Evolutionary conservation across 1,139 yeast genomes (phyloP), one percentile per base, ranked within the genome.

Genomic region (Geotrichum aggregatum): DNA sequence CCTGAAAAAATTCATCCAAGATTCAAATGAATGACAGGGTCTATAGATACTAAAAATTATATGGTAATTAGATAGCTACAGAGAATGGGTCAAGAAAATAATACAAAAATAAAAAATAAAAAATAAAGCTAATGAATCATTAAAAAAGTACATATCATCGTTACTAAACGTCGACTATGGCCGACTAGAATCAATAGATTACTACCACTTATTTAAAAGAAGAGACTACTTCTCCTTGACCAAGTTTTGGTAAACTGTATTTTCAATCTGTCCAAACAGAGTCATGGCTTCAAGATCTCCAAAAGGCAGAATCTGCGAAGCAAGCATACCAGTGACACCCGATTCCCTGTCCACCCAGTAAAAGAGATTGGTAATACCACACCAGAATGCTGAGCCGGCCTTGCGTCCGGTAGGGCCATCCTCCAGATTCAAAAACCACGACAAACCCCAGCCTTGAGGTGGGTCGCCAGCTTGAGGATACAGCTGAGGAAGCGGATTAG

Each of bases 281-380:
- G 43, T 53, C 40, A 56, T 28, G 7, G 52, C 56, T 16, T 51
- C 49, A 35, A 50, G 24, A 41, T 57, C 59, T 14, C 47, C 59
- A 44, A 58, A 58, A 3, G 78, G 78, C 46, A 73, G 63, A 3
- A 74, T 56, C 54, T 74, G 77, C 13, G 71, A 60, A 16, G 68
- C 77, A 67, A 74, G 73, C 47, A 74, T 66, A 0, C 79, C 80
- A 1, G 72, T 79, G 35, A 76, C 60, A 14, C 69, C 66, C 53
- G 73, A 74, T 22, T 72, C 64, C 43, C 69, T 59, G 56, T 77
- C 81, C 18, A 76, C 64, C 79, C 80, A 77, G 61, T 66, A 77
- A 60, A 61, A 74, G 40, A 75, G 64, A 58, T 75, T 76, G 22
- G 76, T 76, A 52, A 76, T 63, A 0, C 80, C 80, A 38, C 71